phyloP scores from a whole-genome alignment of 2,329 filamentous ascomycete genomes.

The Monosporascus sp. region DNA sequence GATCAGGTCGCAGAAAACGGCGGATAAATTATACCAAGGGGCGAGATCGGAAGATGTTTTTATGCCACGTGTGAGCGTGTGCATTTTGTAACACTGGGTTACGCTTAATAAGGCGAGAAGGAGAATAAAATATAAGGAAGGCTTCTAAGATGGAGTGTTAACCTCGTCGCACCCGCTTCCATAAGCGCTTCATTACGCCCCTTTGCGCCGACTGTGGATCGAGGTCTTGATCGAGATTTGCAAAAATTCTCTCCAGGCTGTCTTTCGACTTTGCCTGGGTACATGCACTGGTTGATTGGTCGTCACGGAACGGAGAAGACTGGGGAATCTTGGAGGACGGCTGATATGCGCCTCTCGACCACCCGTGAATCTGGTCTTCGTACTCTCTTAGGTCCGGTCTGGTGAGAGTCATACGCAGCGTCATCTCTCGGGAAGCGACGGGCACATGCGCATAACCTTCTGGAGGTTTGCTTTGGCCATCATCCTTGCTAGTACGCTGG shows the following conservation, averaged over 20 bases:
- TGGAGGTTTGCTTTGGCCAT: slow-evolving; percentile 27
- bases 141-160: slow-evolving; percentile 2
- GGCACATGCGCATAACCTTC: slow-evolving; percentile 46
- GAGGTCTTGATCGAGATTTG: slow-evolving; percentile 47
- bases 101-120: neutral
- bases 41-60: neutral
- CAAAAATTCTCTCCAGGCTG: slow-evolving; percentile 49
- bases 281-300: slow-evolving; percentile 25
- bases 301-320: slow-evolving; percentile 25
- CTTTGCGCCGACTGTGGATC: slow-evolving; percentile 42
- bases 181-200: slow-evolving; percentile 57
- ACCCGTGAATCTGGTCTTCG: slow-evolving; percentile 68
- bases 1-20: neutral
- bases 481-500: slow-evolving; percentile 21
- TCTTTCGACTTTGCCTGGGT: slow-evolving; percentile 39
- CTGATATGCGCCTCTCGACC: slow-evolving; percentile 44
- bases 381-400: slow-evolving; percentile 76
- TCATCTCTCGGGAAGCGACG: slow-evolving; percentile 77
- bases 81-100: no score
- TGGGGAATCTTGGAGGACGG: slow-evolving; percentile 23
- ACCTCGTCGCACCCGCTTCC: slow-evolving; percentile 53
- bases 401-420: slow-evolving; percentile 90
- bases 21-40: neutral
- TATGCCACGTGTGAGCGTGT: no score
- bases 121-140: neutral